Conservation (phyloP, 306 rosid genomes). For the Betula pendula region DNA sequence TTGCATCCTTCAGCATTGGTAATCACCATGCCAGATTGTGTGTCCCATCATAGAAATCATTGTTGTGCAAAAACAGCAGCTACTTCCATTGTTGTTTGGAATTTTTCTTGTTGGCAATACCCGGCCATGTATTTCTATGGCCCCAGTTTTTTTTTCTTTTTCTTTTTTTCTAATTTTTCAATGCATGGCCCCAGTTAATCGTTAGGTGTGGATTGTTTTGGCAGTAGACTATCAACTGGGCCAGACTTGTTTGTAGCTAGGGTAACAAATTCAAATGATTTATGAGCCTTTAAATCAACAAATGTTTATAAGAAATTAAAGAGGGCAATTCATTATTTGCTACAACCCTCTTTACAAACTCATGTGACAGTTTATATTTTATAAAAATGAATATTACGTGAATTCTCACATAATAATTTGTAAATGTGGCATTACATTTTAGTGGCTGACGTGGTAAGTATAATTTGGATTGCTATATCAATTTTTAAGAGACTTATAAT, state of each 20-base stretch:
- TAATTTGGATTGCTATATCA: no score
- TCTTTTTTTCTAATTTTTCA: no score
- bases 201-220: conserved; percentile 1
- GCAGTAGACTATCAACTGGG: conserved; percentile 3
- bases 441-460: no score
- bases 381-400: no score
- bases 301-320: no score
- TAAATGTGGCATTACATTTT: no score
- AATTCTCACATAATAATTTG: no score
- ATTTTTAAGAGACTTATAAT: no score
- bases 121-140: conserved; percentile 8
- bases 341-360: no score
- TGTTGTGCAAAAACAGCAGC: conserved; percentile 3
- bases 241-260: conserved; percentile 10
- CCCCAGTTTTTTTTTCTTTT: no score
- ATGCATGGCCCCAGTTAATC: conserved; percentile 17
- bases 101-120: conserved; percentile 18
- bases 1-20: not conserved
- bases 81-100: not conserved
- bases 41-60: conserved; percentile 9
- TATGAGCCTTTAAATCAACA: not conserved
- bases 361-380: no score
- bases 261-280: not conserved
- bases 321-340: no score
- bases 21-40: not conserved